A percentile compares a stretch with the other conserved stretches of the same genome.
Evolutionary conservation across 495 filamentous ascomycete species (phyloP).

Genomic region (Tuber microsphaerosporum): DNA sequence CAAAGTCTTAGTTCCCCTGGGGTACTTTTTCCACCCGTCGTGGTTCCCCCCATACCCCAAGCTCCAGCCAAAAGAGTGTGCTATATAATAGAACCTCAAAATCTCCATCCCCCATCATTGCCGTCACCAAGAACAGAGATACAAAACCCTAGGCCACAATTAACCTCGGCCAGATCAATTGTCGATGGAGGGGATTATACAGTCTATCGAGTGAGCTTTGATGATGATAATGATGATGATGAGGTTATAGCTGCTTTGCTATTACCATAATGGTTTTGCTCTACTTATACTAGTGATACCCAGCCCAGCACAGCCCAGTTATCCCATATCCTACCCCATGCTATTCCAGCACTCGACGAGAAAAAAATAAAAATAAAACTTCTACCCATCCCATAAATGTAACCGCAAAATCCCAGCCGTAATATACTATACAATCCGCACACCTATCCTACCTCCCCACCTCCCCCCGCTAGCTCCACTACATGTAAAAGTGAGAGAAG

Average conservation of each 20-base stretch:
- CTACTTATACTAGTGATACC: background rate
- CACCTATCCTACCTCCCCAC: background rate
- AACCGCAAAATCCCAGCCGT: background rate
- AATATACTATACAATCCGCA: background rate
- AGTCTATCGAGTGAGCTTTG: background rate
- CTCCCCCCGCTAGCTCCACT: background rate
- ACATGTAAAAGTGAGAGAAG: background rate
- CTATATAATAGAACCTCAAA: background rate
- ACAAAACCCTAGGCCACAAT: background rate
- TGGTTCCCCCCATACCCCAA: background rate
- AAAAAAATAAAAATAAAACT: background rate
- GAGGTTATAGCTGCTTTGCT: background rate
- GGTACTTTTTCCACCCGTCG: background rate
- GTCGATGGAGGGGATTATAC: background rate
- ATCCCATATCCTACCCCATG: background rate
- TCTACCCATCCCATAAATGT: slow-evolving; percentile 4
- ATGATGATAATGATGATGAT: background rate
- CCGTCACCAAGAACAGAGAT: background rate
- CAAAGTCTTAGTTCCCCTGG: too few relatives aligned
- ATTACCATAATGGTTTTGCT: background rate
- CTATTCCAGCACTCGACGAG: background rate
- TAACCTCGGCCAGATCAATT: background rate
- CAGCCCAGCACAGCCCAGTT: background rate
- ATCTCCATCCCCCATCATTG: background rate
- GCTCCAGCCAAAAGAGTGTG: background rate